Conservation (phyloP, 179 eudicot species). For the Corrigiola litoralis region DNA sequence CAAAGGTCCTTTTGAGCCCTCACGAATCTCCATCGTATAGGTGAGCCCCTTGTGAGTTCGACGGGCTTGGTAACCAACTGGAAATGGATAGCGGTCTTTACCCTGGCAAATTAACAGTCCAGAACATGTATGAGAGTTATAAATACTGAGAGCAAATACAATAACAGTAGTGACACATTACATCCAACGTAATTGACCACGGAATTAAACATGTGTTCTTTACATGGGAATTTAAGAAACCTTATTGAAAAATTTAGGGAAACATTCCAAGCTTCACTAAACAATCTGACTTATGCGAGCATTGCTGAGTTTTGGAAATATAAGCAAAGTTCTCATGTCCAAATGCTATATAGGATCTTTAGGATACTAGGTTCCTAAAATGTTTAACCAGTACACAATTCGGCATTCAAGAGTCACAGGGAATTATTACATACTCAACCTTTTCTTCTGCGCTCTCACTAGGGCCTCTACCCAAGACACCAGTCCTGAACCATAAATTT, state of each 20-base stretch:
- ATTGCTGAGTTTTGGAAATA: too few species aligned
- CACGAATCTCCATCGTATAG: constrained; percentile 74
- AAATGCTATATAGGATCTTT: too few species aligned
- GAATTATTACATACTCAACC: too few species aligned
- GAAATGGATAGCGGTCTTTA: constrained; percentile 91
- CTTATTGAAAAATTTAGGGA: too few species aligned
- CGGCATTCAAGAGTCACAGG: too few species aligned
- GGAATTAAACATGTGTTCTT: background rate
- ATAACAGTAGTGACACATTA: background rate
- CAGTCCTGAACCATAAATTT: background rate
- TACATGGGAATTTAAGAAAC: too few species aligned
- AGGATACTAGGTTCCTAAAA: too few species aligned
- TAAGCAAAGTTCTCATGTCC: too few species aligned
- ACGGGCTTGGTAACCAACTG: constrained; percentile 76
- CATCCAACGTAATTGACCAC: background rate
- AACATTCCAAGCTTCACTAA: too few species aligned
- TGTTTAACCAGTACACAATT: too few species aligned
- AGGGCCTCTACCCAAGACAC: background rate
- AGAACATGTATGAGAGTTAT: background rate
- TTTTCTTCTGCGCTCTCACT: background rate
- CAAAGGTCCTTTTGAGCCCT: constrained; percentile 80
- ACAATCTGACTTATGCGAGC: too few species aligned
- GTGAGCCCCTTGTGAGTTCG: constrained; percentile 60
- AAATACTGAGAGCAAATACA: background rate
- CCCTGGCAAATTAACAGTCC: constrained; percentile 50